A percentile compares a stretch with the other conserved stretches of the same genome.
These are phyloP conservation scores for Leishmania tropica DNA, from an alignment of 208 protist species.

Conservation along the genomic window DNA sequence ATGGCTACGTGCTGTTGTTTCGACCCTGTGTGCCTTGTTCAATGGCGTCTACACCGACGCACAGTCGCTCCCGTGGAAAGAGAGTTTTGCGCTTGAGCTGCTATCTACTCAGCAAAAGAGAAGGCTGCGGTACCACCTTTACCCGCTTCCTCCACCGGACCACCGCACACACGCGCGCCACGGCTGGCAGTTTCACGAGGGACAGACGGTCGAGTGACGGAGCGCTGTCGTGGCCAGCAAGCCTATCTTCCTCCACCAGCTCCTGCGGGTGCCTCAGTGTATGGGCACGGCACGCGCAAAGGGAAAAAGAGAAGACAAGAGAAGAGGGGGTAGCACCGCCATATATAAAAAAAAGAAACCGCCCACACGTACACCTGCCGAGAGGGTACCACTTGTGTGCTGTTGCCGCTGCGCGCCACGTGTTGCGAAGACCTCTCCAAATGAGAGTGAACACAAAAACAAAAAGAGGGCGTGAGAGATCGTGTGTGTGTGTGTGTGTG, in stretches of 20 bases:
- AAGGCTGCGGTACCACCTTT: background rate
- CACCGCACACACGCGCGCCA: background rate
- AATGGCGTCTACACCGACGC: background rate
- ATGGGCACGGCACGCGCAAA: background rate
- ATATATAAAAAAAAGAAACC: background rate
- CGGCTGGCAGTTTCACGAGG: background rate
- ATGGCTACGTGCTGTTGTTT: background rate
- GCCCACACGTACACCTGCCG: background rate
- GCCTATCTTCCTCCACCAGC: background rate
- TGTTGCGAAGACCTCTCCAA: slow-evolving; percentile 1
- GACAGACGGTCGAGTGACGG: background rate
- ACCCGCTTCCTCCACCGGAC: background rate
- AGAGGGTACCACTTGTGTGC: background rate
- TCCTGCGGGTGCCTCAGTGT: background rate
- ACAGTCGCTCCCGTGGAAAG: background rate
- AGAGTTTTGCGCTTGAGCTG: background rate
- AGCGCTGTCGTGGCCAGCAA: background rate
- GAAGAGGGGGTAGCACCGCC: background rate
- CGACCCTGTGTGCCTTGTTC: background rate
- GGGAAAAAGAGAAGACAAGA: slow-evolving; percentile 1
- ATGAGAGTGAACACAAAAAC: slow-evolving; percentile 2
- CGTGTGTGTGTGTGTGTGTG: background rate
- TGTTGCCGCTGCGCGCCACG: background rate
- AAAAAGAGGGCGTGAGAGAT: background rate
- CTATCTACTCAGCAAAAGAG: background rate